Evolutionary conservation across 1,284 basidiomycete species (phyloP).

Genomic region (Puccinia triticina): DNA sequence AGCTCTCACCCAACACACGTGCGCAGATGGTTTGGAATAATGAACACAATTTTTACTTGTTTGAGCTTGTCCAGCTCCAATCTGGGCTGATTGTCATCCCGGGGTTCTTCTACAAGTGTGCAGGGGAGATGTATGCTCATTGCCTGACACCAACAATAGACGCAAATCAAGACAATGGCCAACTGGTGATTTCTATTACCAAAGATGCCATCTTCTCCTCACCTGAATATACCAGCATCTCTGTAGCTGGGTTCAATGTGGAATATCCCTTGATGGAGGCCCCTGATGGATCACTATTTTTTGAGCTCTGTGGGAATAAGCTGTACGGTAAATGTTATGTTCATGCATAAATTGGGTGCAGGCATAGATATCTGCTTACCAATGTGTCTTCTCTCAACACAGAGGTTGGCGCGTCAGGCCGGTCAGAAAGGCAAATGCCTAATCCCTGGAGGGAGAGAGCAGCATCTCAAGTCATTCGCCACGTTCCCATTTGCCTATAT

Average conservation of each 20-base stretch:
- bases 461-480: constrained; percentile 27
- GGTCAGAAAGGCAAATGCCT: background rate
- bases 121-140: background rate
- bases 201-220: background rate
- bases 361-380: background rate
- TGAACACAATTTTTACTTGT: background rate
- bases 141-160: background rate
- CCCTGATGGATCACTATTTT: background rate
- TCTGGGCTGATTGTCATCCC: background rate
- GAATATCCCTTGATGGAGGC: background rate
- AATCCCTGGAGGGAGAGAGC: constrained; percentile 51
- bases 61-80: background rate
- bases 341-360: background rate
- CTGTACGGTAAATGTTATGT: background rate
- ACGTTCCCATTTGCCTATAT: constrained; percentile 16
- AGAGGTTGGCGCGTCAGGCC: too few relatives aligned
- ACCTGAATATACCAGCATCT: background rate
- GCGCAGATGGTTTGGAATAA: background rate
- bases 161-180: background rate
- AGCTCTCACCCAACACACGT: background rate
- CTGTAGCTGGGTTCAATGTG: background rate
- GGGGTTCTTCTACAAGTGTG: background rate
- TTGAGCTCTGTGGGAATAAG: background rate
- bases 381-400: too few relatives aligned
- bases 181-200: background rate